phyloP scores from a whole-genome alignment of 441 rosid species.

The Gossypium aridum region DNA sequence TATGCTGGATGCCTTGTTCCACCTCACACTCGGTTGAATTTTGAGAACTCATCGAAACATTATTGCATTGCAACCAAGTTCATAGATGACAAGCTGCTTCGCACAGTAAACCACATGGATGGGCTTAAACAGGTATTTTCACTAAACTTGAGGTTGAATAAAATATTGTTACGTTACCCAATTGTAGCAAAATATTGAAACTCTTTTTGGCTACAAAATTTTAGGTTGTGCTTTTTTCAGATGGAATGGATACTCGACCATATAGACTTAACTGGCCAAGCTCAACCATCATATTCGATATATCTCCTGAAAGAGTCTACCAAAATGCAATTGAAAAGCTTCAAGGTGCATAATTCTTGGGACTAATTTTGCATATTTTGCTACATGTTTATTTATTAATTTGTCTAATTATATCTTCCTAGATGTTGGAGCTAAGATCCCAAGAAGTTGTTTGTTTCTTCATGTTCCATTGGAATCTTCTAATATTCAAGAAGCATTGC shows the following conservation, averaged over 20 bases:
- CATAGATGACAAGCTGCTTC: slow-evolving; percentile 76
- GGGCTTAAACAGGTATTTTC: slow-evolving; percentile 72
- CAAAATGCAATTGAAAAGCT: slow-evolving; percentile 52
- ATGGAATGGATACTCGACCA: slow-evolving; percentile 96
- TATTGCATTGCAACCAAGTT: slow-evolving; percentile 78
- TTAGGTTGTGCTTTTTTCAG: slow-evolving; percentile 86
- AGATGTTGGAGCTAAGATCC: slow-evolving; percentile 85
- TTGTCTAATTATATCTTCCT: not conserved
- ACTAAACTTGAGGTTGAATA: not conserved
- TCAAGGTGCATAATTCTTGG: slow-evolving; percentile 36
- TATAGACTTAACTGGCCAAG: slow-evolving; percentile 86
- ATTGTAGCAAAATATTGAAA: not conserved
- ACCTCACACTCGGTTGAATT: slow-evolving; percentile 35
- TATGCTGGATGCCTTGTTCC: slow-evolving; percentile 80
- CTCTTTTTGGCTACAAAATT: slow-evolving; percentile 13
- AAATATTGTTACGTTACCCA: not conserved
- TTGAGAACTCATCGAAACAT: slow-evolving; percentile 38
- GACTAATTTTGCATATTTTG: slow-evolving; percentile 8
- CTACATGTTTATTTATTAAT: not conserved
- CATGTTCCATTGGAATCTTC: slow-evolving; percentile 59
- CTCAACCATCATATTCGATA: slow-evolving; percentile 74
- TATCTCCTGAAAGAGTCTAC: slow-evolving; percentile 64
- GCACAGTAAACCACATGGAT: slow-evolving; percentile 48
- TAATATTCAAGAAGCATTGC: slow-evolving; percentile 40
- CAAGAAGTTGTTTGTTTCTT: slow-evolving; percentile 58